Conservation (phyloP, 2,329 filamentous ascomycete genomes). For the Penicillium sp. region DNA sequence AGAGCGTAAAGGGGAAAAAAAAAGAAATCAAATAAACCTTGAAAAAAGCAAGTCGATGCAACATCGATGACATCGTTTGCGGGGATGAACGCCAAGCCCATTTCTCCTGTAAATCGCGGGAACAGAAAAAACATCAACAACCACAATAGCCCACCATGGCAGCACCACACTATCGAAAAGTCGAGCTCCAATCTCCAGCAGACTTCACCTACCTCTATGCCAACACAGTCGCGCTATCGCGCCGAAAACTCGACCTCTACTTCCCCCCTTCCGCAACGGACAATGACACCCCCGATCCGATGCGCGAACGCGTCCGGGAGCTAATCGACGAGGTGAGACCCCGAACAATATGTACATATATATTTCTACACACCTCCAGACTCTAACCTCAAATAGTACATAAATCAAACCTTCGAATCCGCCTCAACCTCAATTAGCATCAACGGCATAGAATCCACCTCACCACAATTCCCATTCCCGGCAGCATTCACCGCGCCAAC, state of each 20-base stretch:
- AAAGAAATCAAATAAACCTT: background rate
- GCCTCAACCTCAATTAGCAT: slow-evolving; percentile 49
- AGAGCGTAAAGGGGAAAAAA: background rate
- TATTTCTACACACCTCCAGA: no score
- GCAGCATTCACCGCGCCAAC: slow-evolving; percentile 36
- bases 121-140: slow-evolving; percentile 12
- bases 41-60: background rate
- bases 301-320: slow-evolving; percentile 46
- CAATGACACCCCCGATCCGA: slow-evolving; percentile 41
- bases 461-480: slow-evolving; percentile 33
- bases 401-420: slow-evolving; percentile 45
- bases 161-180: slow-evolving; percentile 47
- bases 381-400: slow-evolving; percentile 37
- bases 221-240: slow-evolving; percentile 47
- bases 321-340: slow-evolving; percentile 41
- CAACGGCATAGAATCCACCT: slow-evolving; percentile 47
- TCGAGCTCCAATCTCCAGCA: slow-evolving; percentile 52
- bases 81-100: slow-evolving; percentile 22
- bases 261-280: slow-evolving; percentile 47
- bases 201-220: slow-evolving; percentile 51
- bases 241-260: slow-evolving; percentile 50
- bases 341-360: background rate
- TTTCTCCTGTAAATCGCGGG: slow-evolving; percentile 11
- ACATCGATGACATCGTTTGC: slow-evolving; percentile 30
- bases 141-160: slow-evolving; percentile 26